phyloP scores from a whole-genome alignment of 2,329 filamentous ascomycete genomes.

The Phaeophleospora eucalypticola region DNA sequence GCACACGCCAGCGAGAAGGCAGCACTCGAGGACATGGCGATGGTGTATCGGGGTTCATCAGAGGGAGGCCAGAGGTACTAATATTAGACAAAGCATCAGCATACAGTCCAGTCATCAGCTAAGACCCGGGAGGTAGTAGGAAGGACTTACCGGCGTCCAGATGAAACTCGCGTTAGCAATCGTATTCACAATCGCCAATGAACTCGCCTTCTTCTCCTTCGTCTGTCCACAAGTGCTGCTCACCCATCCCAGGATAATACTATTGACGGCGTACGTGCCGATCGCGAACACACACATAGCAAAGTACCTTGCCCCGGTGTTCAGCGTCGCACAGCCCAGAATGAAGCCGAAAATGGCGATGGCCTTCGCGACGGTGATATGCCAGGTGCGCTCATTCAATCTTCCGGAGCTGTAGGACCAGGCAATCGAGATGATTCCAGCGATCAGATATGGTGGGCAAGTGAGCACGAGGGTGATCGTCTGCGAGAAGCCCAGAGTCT shows the following conservation, averaged over 20 bases:
- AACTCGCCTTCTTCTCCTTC: constrained; percentile 48
- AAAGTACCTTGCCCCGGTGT: constrained; percentile 33
- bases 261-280: constrained; percentile 45
- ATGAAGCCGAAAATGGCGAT: constrained; percentile 37
- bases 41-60: constrained; percentile 44
- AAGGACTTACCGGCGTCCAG: constrained; percentile 42
- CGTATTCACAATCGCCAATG: constrained; percentile 49
- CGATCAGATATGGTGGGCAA: constrained; percentile 34
- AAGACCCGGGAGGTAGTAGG: too few species aligned
- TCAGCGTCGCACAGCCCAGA: constrained; percentile 35
- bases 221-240: constrained; percentile 45
- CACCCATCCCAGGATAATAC: constrained; percentile 47
- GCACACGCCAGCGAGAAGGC: constrained; percentile 43
- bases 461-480: constrained; percentile 52
- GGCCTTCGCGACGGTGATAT: constrained; percentile 36
- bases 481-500: constrained; percentile 46
- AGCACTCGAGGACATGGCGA: constrained; percentile 44
- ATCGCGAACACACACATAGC: constrained; percentile 30
- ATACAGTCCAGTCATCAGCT: not conserved
- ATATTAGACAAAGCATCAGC: not conserved
- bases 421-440: constrained; percentile 29
- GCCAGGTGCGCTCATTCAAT: constrained; percentile 40
- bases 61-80: constrained; percentile 46
- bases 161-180: constrained; percentile 48
- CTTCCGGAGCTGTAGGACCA: constrained; percentile 35